Percentiles rank a stretch among this genome's conserved stretches.
These are phyloP conservation scores for Saussurea involucrata DNA, from an alignment of 129 eudicot species.

Conservation along the genomic window DNA sequence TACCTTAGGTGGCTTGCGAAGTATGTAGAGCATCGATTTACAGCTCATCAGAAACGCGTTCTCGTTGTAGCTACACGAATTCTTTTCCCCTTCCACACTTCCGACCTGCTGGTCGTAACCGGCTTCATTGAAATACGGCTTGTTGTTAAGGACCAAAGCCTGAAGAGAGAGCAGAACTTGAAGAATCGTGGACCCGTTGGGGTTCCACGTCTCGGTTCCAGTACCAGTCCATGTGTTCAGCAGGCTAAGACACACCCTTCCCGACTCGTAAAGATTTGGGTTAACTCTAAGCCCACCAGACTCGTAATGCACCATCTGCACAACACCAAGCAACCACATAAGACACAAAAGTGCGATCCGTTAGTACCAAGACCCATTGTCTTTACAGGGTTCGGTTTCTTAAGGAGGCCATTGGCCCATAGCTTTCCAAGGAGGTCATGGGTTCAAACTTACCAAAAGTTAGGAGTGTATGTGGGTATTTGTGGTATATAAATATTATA, in stretches of 20 bases:
- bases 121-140: constrained; percentile 94
- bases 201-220: constrained; percentile 87
- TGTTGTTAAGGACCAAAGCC: constrained; percentile 88
- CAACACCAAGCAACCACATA: not conserved
- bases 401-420: not conserved
- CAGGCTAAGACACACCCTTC: constrained; percentile 93
- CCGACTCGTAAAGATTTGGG: constrained; percentile 90
- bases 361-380: too few relatives aligned
- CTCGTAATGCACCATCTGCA: constrained; percentile 82
- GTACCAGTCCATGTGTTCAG: constrained; percentile 92
- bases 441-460: not conserved
- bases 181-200: constrained; percentile 75
- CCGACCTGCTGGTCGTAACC: constrained; percentile 90
- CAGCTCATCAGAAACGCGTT: constrained; percentile 81
- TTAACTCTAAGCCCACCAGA: constrained; percentile 94
- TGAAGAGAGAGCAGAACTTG: constrained; percentile 93
- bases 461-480: not conserved
- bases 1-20: constrained; percentile 92
- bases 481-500: not conserved
- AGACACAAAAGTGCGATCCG: not conserved
- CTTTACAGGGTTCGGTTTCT: not conserved
- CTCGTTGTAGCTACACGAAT: constrained; percentile 87
- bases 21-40: constrained; percentile 78
- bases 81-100: constrained; percentile 86
- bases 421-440: not conserved